phyloP scores from a whole-genome alignment of 2,329 filamentous ascomycete genomes.

The Pseudocercospora macadamiae region DNA sequence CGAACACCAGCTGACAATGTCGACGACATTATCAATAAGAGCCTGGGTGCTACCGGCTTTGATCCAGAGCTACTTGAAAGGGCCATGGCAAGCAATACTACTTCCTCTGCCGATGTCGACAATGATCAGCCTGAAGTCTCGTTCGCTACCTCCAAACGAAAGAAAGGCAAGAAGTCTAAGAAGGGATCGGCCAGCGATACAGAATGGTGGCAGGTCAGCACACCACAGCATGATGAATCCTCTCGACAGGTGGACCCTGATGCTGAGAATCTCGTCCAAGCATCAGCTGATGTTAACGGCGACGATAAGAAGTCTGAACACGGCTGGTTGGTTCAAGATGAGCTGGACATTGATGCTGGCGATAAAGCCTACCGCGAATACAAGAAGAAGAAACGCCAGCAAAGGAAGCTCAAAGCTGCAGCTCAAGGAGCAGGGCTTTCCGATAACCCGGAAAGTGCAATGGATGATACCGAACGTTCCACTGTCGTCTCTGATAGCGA shows the following conservation, averaged over 20 bases:
- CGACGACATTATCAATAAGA: constrained; percentile 41
- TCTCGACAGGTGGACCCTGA: background rate
- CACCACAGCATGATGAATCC: background rate
- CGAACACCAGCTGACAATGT: constrained; percentile 33
- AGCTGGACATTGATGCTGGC: constrained; percentile 41
- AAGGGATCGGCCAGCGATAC: constrained; percentile 32
- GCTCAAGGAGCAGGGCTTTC: constrained; percentile 20
- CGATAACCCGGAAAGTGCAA: constrained; percentile 24
- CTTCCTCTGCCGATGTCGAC: constrained; percentile 20
- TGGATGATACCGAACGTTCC: constrained; percentile 37
- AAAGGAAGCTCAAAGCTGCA: constrained; percentile 35
- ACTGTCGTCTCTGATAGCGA: constrained; percentile 26
- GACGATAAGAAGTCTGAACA: constrained; percentile 12
- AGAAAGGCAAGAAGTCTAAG: constrained; percentile 52
- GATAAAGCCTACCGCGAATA: constrained; percentile 38
- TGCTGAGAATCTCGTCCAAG: background rate
- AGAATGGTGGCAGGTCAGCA: background rate
- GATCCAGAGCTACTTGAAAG: constrained; percentile 42
- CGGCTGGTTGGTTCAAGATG: constrained; percentile 26
- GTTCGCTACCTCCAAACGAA: constrained; percentile 44
- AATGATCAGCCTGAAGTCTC: constrained; percentile 35
- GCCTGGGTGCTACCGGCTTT: constrained; percentile 39
- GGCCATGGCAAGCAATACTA: constrained; percentile 39
- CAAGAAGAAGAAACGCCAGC: constrained; percentile 38
- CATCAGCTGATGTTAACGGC: background rate